Conservation (phyloP, 306 rosid species). For the Vachellia pachyceras region DNA sequence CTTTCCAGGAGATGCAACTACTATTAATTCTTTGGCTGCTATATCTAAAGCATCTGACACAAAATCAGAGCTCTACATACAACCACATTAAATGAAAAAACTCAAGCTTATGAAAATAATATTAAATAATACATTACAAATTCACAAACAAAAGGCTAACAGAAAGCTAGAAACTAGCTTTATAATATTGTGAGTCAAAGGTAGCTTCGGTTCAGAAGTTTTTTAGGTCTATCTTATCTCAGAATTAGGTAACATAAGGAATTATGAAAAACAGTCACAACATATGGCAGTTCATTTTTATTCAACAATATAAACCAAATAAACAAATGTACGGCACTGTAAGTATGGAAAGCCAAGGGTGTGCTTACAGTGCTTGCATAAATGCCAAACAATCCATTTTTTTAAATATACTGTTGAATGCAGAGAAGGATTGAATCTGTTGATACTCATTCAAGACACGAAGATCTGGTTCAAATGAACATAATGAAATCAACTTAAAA, state of each 20-base stretch:
- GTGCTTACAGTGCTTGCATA: conserved; percentile 72
- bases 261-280: background rate
- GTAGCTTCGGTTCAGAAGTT: background rate
- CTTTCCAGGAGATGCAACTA: conserved; percentile 90
- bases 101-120: conserved; percentile 32
- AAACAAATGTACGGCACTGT: background rate
- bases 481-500: conserved; percentile 1
- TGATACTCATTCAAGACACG: conserved; percentile 81
- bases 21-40: conserved; percentile 74
- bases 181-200: background rate
- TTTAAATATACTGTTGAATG: conserved; percentile 88
- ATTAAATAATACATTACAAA: background rate
- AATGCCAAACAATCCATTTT: conserved; percentile 79
- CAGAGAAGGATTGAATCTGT: conserved; percentile 75
- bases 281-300: background rate
- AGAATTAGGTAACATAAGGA: background rate
- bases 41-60: conserved; percentile 70
- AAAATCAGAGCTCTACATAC: conserved; percentile 75
- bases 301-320: background rate
- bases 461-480: conserved; percentile 62
- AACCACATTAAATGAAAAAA: conserved; percentile 29
- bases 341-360: background rate
- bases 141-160: background rate
- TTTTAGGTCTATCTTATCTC: background rate
- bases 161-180: background rate